Base-by-base conservation (phyloP, 768 basidiomycete species). In the Suillus placidus region DNA sequence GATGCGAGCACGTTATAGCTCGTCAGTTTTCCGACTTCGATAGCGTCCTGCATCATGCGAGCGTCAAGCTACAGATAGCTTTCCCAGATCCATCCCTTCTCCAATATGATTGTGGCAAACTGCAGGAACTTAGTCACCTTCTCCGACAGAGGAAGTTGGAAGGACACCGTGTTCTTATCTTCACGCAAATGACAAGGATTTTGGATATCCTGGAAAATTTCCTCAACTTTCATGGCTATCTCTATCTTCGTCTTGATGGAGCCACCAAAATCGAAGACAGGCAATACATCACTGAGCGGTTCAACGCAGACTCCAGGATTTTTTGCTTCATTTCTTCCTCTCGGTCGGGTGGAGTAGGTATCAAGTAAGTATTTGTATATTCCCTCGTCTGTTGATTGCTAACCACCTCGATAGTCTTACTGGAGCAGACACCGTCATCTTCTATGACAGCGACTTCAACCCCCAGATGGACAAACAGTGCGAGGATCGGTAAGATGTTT, bases 391-490 rank as follows among this genome's bases (percentile, higher is more conserved):
- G 37, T 63, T 58, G 66, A 68, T 64, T 70, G 70, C 70, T 64
- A 60, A 75, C 62, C 4, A 37, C 18, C 16, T 32, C 38, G 61
- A 61, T 76, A 90, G 94, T 76, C 73, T 92, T 67, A 92, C 90
- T 7, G 92, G 92, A 20, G 95, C 95, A 23, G 95, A 97, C 73
- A 98, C 97, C 0, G 97, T 99, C 71, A 87, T 99, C 63, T 96
- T 99, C 77, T 99, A 97, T 73, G 97, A 98, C 73, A 94, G 93
- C 66, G 95, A 97, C 76, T 97, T 97, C 82, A 95, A 94, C 71
- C 96, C 96, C 1, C 96, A 97, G 75, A 97, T 97, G 93, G 97
- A 99, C 76, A 83, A 92, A 54, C 97, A 99, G 74, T 98, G 97
- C 71, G 94, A 96, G 78, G 97, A 98, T 77, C 84, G 91, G 89